Base-by-base conservation (phyloP, 2,329 filamentous ascomycete genomes). In the Beauveria sp. region DNA sequence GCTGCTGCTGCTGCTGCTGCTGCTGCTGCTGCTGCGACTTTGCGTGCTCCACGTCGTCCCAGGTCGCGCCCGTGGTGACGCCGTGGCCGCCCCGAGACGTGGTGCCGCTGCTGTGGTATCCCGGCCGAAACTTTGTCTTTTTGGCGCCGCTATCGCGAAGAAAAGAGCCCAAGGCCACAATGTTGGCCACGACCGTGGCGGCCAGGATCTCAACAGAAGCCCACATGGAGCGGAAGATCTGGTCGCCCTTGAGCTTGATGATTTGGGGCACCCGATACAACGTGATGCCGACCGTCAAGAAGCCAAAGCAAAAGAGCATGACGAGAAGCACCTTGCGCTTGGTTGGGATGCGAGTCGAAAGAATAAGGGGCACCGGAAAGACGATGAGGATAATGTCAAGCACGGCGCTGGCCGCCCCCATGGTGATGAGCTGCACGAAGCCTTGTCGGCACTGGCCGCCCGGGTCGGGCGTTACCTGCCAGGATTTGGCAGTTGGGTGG, bases 191-290 rank as follows among this genome's bases (percentile, higher is more conserved):
- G 0, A 85, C 84, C 0, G 91, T 89, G 1, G 93, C 91, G 22
- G 91, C 91, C 1, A 97, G 81, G 12, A 96, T 89, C 71, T 97
- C 93, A 5, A 93, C 80, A 0, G 91, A 96, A 1, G 93, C 93
- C 69, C 93, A 83, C 16, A 97, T 83, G 0, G 92, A 93, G 34
- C 93, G 89, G 66, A 88, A 89, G 66, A 93, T 90, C 71, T 97
- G 93, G 31, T 83, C 79, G 1, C 91, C 91, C 62, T 83, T 75
- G 40, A 81, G 78, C 4, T 79, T 68, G 57, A 96, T 86, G 64
- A 96, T 90, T 38, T 86, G 80, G 0, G 88, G 86, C 28, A 96
- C 82, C 7, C 92, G 86, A 67, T 89, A 91, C 31, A 87, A 79
- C 0, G 91, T 96, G 62, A 92, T 88, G 53, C 76, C 87, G 51